These are phyloP conservation scores for Tuber calosporum DNA, from an alignment of 495 filamentous ascomycete species.

Conservation along the genomic window DNA sequence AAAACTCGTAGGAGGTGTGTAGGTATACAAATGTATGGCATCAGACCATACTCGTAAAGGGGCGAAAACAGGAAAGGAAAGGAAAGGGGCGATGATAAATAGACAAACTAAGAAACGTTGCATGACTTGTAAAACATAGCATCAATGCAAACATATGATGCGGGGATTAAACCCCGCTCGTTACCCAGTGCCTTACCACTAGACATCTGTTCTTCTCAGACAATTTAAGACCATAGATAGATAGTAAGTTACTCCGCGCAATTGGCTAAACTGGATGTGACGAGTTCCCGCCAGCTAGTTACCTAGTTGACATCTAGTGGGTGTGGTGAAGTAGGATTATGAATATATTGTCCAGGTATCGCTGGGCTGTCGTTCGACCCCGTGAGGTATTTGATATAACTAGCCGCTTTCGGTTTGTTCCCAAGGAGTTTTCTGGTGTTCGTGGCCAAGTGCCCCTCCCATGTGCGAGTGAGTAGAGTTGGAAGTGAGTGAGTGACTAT, in stretches of 20 bases:
- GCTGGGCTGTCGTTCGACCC: neutral
- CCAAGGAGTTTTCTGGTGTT: conserved; percentile 3
- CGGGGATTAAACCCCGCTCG: neutral
- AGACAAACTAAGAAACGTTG: neutral
- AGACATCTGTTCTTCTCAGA: neutral
- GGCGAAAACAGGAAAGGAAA: neutral
- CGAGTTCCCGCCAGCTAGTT: neutral
- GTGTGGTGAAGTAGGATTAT: conserved; percentile 1
- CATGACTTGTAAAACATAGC: neutral
- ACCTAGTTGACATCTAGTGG: neutral
- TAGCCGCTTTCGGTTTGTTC: neutral
- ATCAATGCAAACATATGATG: neutral
- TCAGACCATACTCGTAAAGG: neutral
- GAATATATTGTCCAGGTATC: neutral
- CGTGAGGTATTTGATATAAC: conserved; percentile 4
- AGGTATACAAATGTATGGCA: neutral
- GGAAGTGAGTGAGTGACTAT: conserved; percentile 12
- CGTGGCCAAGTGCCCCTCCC: neutral
- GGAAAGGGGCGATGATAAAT: neutral
- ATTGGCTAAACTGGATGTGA: neutral
- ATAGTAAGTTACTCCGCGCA: neutral
- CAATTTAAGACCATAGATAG: neutral
- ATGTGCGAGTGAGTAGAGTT: neutral
- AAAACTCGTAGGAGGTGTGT: neutral
- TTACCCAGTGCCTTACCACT: neutral